These are phyloP conservation scores for Priceomyces haplophilus DNA, from an alignment of 805 yeast species.

Conservation along the genomic window DNA sequence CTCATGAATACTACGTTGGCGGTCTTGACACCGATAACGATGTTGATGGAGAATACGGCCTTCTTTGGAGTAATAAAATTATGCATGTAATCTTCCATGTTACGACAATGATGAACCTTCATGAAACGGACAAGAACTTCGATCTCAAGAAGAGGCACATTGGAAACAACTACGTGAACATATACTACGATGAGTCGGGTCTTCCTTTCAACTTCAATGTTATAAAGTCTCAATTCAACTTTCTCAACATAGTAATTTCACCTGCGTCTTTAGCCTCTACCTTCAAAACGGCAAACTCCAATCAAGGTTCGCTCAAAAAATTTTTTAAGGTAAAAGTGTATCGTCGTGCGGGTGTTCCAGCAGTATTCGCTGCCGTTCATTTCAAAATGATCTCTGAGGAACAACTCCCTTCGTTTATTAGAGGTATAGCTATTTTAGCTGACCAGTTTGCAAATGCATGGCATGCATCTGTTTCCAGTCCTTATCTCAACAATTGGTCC, in stretches of 20 bases:
- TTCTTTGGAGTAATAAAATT: constrained; percentile 68
- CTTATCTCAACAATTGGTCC: constrained; percentile 63
- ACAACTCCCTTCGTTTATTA: constrained; percentile 58
- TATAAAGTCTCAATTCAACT: constrained; percentile 76
- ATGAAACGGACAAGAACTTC: constrained; percentile 36
- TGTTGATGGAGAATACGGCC: constrained; percentile 71
- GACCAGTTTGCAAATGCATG: constrained; percentile 73
- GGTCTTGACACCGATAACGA: constrained; percentile 73
- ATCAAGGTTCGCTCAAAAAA: constrained; percentile 10
- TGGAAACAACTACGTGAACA: constrained; percentile 80
- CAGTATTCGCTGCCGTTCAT: constrained; percentile 71
- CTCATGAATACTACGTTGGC: constrained; percentile 58
- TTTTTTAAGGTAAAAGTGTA: constrained; percentile 62
- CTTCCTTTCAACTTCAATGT: constrained; percentile 64
- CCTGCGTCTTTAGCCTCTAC: constrained; percentile 45
- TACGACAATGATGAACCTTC: constrained; percentile 76
- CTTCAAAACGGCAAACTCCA: not conserved
- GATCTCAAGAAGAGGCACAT: constrained; percentile 76
- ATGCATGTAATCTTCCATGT: constrained; percentile 75
- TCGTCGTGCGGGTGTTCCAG: constrained; percentile 70
- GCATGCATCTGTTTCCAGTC: constrained; percentile 45
- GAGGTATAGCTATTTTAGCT: constrained; percentile 64
- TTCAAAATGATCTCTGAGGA: constrained; percentile 64
- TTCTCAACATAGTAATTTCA: constrained; percentile 72
- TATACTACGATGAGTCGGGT: constrained; percentile 74